These are phyloP conservation scores for Phytophthora melonis DNA, from an alignment of 352 stramenopile genomes.

Conservation along the genomic window DNA sequence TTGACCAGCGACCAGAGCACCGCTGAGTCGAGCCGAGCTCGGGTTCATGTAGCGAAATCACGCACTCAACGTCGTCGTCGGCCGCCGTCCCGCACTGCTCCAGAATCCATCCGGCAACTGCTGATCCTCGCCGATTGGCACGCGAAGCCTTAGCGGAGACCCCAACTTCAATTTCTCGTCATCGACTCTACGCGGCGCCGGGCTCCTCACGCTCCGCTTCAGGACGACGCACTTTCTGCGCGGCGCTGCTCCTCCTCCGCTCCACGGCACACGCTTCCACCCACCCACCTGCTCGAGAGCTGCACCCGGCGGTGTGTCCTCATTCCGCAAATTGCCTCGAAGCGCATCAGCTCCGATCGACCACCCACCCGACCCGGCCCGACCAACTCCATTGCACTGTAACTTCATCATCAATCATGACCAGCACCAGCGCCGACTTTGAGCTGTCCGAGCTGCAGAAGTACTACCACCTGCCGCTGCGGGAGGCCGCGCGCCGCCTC, in stretches of 20 bases:
- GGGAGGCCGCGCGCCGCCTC: constrained; percentile 75
- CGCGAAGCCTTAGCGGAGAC: constrained; percentile 32
- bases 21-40: neutral
- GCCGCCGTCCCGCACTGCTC: constrained; percentile 17
- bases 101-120: constrained; percentile 34
- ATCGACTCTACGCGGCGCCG: constrained; percentile 35
- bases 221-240: constrained; percentile 38
- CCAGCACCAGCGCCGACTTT: constrained; percentile 75
- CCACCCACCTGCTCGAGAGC: constrained; percentile 33
- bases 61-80: constrained; percentile 29
- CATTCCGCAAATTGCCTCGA: constrained; percentile 50
- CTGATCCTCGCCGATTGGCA: constrained; percentile 44
- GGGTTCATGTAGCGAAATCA: constrained; percentile 27
- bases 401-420: constrained; percentile 22
- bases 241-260: constrained; percentile 13
- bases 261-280: constrained; percentile 27
- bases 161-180: constrained; percentile 43
- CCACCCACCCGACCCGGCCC: constrained; percentile 3
- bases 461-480: constrained; percentile 88
- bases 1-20: constrained; percentile 9
- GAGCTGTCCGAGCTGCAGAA: constrained; percentile 83
- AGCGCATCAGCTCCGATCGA: constrained; percentile 25
- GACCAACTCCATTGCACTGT: constrained; percentile 10
- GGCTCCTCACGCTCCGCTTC: constrained; percentile 24
- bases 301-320: constrained; percentile 22